Base-by-base conservation (phyloP, 2,329 filamentous ascomycete species). In the Cyphellophora attinorum region DNA sequence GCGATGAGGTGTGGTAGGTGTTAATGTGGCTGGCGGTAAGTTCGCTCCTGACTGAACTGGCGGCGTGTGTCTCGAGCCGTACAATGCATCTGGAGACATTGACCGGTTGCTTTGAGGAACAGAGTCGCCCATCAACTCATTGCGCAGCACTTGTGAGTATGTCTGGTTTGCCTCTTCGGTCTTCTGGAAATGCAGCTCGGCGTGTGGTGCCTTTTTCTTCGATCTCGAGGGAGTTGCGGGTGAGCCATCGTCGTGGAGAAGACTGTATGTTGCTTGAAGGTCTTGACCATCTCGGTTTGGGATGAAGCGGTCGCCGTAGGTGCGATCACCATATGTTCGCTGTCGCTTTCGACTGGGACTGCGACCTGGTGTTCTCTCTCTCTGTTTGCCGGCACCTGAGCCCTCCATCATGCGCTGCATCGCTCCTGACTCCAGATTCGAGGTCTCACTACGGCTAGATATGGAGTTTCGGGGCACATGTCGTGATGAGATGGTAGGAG, bases 131-230 rank as follows among this genome's bases (percentile, higher is more conserved):
- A 98, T 98, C 40, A 98, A 74, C 59, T 98, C 91, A 34, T 85
- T 81, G 37, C 91, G 81, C 37, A 98, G 67, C 5, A 98, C 67
- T 13, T 79, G 81, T 17, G 86, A 93, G 58, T 89, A 98, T 13
- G 85, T 95, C 39, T 83, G 76, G 51, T 98, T 95, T 31, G 91
- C 91, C 70, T 96, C 86, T 62, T 95, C 88, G 32, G 83, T 88
- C 78, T 50, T 14, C 57, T 98, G 91, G 46, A 93, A 95, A 57
- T 96, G 82, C 43, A 95, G 72, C 58, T 95, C 91, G 34, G 84
- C 84, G 54, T 93, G 83, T 6, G 85, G 84, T 14, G 81, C 80
- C 28, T 88, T 80, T 63, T 83, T 88, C 62, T 85, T 85, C 39
- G 81, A 74, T 55, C 79, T 84, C 3, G 86, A 89, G 1, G 89